Evolutionary conservation across 164 flowering plant genomes (phyloP).

Genomic region (Berberis thunbergii): DNA sequence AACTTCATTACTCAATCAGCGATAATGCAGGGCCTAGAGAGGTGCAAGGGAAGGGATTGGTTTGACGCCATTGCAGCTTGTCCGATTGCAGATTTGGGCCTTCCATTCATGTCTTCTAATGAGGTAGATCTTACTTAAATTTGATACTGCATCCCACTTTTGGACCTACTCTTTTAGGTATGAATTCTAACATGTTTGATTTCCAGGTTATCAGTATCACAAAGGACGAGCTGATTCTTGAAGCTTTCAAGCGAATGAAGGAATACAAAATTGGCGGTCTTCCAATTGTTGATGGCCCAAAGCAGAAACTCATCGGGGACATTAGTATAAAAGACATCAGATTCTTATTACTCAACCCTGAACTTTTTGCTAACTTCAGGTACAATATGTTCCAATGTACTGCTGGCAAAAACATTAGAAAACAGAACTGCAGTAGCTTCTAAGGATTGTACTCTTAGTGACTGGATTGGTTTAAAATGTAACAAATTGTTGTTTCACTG

Average conservation of each 20-base stretch:
- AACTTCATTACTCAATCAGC: constrained; percentile 93
- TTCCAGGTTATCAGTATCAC: constrained; percentile 56
- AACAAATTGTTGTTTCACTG: not conserved
- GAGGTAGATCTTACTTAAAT: constrained; percentile 21
- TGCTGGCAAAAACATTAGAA: no score
- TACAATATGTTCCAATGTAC: constrained; percentile 6
- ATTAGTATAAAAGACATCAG: constrained; percentile 81
- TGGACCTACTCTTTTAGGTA: not conserved
- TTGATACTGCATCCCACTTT: no score
- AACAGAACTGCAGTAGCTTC: no score
- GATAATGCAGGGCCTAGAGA: constrained; percentile 62
- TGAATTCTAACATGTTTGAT: not conserved
- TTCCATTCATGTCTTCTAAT: constrained; percentile 68
- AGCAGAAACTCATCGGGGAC: constrained; percentile 59
- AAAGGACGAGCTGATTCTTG: constrained; percentile 52
- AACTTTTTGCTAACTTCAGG: constrained; percentile 82
- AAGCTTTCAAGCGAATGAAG: constrained; percentile 89
- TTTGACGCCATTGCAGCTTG: constrained; percentile 54
- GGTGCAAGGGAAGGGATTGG: constrained; percentile 90
- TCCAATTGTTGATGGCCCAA: constrained; percentile 64
- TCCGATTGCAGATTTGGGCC: constrained; percentile 73
- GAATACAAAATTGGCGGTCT: constrained; percentile 82
- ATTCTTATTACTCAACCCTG: constrained; percentile 69
- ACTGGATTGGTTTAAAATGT: not conserved
- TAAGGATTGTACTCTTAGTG: no score